Percentiles rank a stretch among this genome's conserved stretches.
These are phyloP conservation scores for Paraphysoderma sedebokerense DNA, from an alignment of 371 early-diverging fungal species.

Conservation along the genomic window DNA sequence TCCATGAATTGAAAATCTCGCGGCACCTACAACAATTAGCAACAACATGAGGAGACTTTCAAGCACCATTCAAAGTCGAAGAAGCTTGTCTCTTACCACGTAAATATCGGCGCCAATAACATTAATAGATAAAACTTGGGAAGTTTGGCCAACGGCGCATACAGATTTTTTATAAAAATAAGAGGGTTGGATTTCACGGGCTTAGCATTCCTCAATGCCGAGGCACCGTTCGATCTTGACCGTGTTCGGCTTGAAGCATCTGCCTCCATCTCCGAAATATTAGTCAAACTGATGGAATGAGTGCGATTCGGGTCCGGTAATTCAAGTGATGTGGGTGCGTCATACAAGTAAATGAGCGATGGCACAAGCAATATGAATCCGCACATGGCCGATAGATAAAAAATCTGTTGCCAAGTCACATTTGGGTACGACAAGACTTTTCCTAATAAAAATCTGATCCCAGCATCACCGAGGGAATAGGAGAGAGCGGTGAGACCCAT, in stretches of 20 bases:
- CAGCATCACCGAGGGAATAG: neutral
- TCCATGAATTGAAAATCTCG: slow-evolving; percentile 1
- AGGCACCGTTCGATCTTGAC: too few relatives aligned
- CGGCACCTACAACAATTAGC: too few relatives aligned
- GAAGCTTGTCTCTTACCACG: too few relatives aligned
- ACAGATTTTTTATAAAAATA: too few relatives aligned
- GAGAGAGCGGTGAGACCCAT: neutral
- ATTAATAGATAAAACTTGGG: neutral
- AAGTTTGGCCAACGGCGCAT: neutral
- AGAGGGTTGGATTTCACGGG: too few relatives aligned
- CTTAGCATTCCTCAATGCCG: too few relatives aligned
- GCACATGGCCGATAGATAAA: neutral
- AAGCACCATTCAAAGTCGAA: too few relatives aligned
- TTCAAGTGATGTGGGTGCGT: neutral
- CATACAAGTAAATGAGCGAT: neutral
- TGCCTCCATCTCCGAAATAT: too few relatives aligned
- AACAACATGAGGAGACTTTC: too few relatives aligned
- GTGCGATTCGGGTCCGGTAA: too few relatives aligned
- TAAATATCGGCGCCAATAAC: neutral
- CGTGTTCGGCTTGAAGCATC: too few relatives aligned
- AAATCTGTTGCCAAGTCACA: neutral
- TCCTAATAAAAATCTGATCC: neutral
- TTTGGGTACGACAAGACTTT: neutral
- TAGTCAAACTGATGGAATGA: too few relatives aligned
- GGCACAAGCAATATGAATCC: neutral